Evolutionary conservation across 257 asterid genomes (phyloP), one percentile per base, ranked within the genome.

Genomic region (Solanum lycopersicoides): DNA sequence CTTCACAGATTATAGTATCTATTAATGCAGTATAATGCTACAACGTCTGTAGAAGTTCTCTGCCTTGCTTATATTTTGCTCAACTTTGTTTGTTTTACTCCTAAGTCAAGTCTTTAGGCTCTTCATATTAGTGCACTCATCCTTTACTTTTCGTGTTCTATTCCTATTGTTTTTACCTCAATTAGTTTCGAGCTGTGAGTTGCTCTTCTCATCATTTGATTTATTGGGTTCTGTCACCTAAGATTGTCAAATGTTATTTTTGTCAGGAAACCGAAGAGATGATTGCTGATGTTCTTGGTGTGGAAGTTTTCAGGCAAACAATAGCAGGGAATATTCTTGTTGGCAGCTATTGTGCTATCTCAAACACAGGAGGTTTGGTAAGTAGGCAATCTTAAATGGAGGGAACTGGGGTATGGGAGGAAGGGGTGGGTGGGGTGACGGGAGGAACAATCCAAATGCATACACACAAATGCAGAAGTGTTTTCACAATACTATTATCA

Each of bases 291-390:
- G 94, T 93, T 87, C 97, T 96, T 6, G 99, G 98, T 37, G 99
- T 96, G 8, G 99, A 96, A 90, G 99, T 96, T 85, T 96, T 95
- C 89, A 90, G 97, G 84, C 98, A 95, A 89, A 95, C 98, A 7
- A 88, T 96, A 73, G 99, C 98, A 41, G 98, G 98, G 42, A 95
- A 96, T 87, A 94, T 95, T 77, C 94, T 95, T 25, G 98, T 96
- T 44, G 99, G 99, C 59, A 96, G 96, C 88, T 94, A 85, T 80
- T 95, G 98, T 91, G 87, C 98, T 25, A 88, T 96, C 88, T 90
- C 98, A 73, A 96, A 96, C 86, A 91, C 91, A 83, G 99, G 99
- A 89, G 99, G 99, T 91, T 87, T 96, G 99, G 99, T 96, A 93
- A 90, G 95, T 65, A 41, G 34, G 23, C 44, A 14, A 84, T 86